A percentile compares a stretch with the other conserved stretches of the same genome.
Conservation (phyloP, 495 filamentous ascomycete species). For the Penicillium coprophilum region DNA sequence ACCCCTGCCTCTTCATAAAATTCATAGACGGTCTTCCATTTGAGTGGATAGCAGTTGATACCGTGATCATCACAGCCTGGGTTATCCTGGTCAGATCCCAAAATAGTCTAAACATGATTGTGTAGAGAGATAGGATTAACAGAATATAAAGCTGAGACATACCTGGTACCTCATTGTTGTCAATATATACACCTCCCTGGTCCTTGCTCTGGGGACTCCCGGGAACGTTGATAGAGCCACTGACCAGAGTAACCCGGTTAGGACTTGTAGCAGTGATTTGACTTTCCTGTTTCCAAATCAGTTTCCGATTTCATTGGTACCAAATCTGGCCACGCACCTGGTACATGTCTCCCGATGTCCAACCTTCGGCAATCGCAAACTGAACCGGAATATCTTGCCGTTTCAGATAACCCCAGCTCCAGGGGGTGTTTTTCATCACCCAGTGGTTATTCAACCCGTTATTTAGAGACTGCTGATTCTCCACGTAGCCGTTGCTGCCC, state of each 20-base stretch:
- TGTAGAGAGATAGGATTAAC: not conserved
- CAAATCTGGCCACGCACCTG: conserved; percentile 29
- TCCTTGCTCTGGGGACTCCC: conserved; percentile 45
- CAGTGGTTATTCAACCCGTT: conserved; percentile 52
- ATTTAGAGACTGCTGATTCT: conserved; percentile 53
- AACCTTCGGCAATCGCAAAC: conserved; percentile 54
- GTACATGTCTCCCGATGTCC: conserved; percentile 58
- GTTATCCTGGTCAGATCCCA: not conserved
- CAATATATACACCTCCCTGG: conserved; percentile 53
- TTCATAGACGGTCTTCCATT: conserved; percentile 55
- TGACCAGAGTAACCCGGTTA: conserved; percentile 55
- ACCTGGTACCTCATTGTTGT: conserved; percentile 57
- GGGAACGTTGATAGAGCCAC: conserved; percentile 53
- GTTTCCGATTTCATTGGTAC: not conserved
- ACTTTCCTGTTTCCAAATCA: conserved; percentile 36
- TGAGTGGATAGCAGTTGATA: conserved; percentile 55
- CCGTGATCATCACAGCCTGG: conserved; percentile 43
- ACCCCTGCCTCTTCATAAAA: conserved; percentile 53
- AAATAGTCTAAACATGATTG: not conserved
- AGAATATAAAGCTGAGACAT: not conserved
- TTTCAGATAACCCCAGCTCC: conserved; percentile 53
- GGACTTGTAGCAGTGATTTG: conserved; percentile 56
- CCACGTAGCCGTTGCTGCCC: conserved; percentile 50
- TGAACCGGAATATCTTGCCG: conserved; percentile 53
- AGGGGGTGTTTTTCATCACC: conserved; percentile 54